phyloP scores from a whole-genome alignment of 345 rosid species.

The Bruguiera parviflora region DNA sequence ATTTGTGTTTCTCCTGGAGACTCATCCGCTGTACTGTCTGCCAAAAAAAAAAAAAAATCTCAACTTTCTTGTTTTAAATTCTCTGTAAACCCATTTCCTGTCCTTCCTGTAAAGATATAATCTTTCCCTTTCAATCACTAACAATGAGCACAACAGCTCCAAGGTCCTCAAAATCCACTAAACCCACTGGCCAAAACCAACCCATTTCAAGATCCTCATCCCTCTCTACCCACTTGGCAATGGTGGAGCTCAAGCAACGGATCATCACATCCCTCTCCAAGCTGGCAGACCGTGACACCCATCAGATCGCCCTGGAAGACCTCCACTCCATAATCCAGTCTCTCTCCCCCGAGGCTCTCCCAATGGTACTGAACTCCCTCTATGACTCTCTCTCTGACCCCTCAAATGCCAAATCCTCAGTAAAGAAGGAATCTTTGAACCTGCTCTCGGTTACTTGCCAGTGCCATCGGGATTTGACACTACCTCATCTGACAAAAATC shows the following conservation, averaged over 20 bases:
- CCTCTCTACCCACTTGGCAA: constrained; percentile 76
- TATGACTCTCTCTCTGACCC: constrained; percentile 58
- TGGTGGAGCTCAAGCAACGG: constrained; percentile 90
- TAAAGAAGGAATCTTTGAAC: constrained; percentile 77
- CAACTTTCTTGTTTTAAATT: background rate
- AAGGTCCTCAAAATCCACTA: constrained; percentile 43
- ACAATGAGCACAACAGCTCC: constrained; percentile 52
- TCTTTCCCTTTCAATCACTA: background rate
- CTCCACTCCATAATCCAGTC: constrained; percentile 68
- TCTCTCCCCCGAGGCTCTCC: constrained; percentile 70
- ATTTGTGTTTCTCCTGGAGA: too few species aligned
- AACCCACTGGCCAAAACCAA: constrained; percentile 23
- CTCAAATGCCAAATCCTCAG: constrained; percentile 80
- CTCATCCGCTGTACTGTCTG: background rate
- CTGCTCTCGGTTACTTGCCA: constrained; percentile 60
- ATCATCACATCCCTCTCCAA: constrained; percentile 83
- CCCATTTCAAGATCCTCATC: constrained; percentile 52
- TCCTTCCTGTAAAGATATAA: background rate
- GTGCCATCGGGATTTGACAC: constrained; percentile 57
- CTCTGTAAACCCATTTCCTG: background rate
- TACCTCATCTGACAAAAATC: constrained; percentile 68
- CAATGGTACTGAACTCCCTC: constrained; percentile 84
- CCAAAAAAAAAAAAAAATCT: background rate
- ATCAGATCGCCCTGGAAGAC: constrained; percentile 92
- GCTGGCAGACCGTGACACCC: constrained; percentile 90